Base-by-base conservation (phyloP, 257 asterid species). In the Penstemon newberryi region DNA sequence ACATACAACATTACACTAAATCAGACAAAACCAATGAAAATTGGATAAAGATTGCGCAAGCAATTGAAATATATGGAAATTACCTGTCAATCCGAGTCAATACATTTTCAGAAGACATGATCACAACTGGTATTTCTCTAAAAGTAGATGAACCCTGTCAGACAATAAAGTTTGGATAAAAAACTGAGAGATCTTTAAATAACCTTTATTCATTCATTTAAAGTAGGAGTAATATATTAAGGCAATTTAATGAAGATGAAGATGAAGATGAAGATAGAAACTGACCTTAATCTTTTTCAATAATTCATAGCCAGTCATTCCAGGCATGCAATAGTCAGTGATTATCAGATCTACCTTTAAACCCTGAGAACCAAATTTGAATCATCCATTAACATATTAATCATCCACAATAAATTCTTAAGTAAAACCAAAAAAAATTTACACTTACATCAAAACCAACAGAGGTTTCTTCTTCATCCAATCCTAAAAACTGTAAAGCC, bases 251-350 rank as follows among this genome's bases (percentile, higher is more conserved):
- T 19, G 53, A 60, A 60, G 62, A 19, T 61, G n/a, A 68, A 45
- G 7, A 33, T 1, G 66, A 33, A 45, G 7, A 33, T 1, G 66
- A 33, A 2, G 33, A 25, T 25, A 25, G n/a, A 25, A 49, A 67
- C 15, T 8, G 4, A 89, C 97, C 96, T 92, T 92, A 71, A 92
- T 87, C 74, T 87, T 92, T 67, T 89, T 92, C 41, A 92, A 88
- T 78, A 92, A 73, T 65, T 89, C 98, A 73, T 82, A 92, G 13
- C 96, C 96, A 65, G 95, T 89, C 98, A 91, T 91, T 75, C 87
- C 98, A 71, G 98, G 98, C 98, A 92, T 92, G 78, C 91, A 92
- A 56, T 92, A 92, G 70, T 92, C 98, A 56, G 98, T 92, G 5
- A 92, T 92, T 53, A 92, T 80, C 83, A 92, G 78, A 82, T 92